Evolutionary conservation across 768 basidiomycete genomes (phyloP), one percentile per base, ranked within the genome.

Genomic region (Calocybe indica): DNA sequence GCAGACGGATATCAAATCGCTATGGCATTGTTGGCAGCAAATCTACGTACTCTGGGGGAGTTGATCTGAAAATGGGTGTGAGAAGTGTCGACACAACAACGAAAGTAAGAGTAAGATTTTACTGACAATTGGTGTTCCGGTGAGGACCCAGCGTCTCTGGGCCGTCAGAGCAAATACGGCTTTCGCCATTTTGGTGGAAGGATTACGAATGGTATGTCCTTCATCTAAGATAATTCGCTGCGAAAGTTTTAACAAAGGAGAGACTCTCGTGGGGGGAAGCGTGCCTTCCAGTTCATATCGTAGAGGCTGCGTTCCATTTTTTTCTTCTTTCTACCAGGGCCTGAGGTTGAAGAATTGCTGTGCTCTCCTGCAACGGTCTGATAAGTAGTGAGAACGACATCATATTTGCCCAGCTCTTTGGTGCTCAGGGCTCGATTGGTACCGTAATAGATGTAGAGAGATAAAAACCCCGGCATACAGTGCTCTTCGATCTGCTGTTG

Each of bases 111-210:
- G 34, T 22, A 1, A 33, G 7, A 10, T 15, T 41, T 43, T 50
- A 65, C 88, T 66, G 62, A 94, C 88, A 50, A 96, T 94, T 0
- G 93, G 93, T 6, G 93, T 96, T 29, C 92, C 91, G 28, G 81
- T 82, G 45, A 90, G 67, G 4, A 81, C 77, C 89, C 89, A 92
- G 40, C 89, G 83, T 50, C 84, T 78, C 54, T 92, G 77, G 0
- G 84, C 85, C 12, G 66, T 64, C 15, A 92, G 67, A 12, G 62
- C 78, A 48, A 72, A 81, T 1, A 83, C 80, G 0, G 87, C 83
- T 55, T 74, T 71, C 7, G 88, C 75, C 78, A 88, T 89, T 69
- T 92, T 90, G 0, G 92, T 91, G 62, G 76, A 85, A 2, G 88
- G 79, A 60, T 95, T 96, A 44, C 91, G 81, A 52, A 96, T 85